Percentiles rank a stretch among this genome's conserved stretches.
Evolutionary conservation across 345 rosid genomes (phyloP).

Genomic region (Brassica rapa): DNA sequence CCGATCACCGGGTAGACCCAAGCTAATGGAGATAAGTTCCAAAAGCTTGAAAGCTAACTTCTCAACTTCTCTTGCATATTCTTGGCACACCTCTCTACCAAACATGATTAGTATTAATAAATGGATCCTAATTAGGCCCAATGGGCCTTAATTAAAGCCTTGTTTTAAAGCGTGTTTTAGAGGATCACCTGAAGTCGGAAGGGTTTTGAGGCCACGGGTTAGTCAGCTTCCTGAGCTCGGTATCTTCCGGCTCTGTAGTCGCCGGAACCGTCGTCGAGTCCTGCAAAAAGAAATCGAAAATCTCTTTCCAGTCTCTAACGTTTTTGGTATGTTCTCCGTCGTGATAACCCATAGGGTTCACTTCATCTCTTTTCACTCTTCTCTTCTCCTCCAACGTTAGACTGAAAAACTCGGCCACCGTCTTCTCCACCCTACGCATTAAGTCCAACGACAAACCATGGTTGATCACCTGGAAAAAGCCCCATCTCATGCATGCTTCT

Average conservation of each 20-base stretch:
- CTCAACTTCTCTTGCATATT: constrained; percentile 64
- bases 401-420: not conserved
- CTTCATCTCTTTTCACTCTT: not conserved
- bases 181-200: not conserved
- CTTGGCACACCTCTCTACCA: constrained; percentile 63
- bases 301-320: not conserved
- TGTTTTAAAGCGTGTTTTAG: not conserved
- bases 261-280: not conserved
- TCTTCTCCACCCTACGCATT: not conserved
- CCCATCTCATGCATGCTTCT: not conserved
- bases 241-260: not conserved
- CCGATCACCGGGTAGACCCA: constrained; percentile 58
- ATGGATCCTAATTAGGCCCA: constrained; percentile 7
- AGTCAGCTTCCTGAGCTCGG: not conserved
- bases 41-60: constrained; percentile 61
- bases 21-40: constrained; percentile 66
- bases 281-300: not conserved
- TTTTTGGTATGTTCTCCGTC: not conserved
- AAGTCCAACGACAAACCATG: not conserved
- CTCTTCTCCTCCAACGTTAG: not conserved
- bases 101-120: not conserved
- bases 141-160: constrained; percentile 19
- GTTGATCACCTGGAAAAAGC: not conserved
- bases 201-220: not conserved
- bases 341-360: not conserved